Evolutionary conservation across 2,329 filamentous ascomycete genomes (phyloP).

Genomic region (Phyllosticta citriasiana): DNA sequence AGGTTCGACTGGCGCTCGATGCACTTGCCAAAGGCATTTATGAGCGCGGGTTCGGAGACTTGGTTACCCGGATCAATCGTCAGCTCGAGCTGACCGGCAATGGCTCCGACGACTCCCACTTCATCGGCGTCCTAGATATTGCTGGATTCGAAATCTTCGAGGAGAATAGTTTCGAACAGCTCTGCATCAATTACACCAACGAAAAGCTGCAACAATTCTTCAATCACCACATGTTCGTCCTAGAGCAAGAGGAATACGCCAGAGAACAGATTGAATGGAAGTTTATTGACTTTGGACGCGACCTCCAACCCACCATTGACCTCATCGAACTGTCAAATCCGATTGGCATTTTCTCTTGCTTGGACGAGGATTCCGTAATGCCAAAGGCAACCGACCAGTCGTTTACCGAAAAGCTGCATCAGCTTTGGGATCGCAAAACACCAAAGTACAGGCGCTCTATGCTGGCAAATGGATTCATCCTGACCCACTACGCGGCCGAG

Average conservation of each 20-base stretch:
- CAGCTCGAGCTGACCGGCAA: slow-evolving; percentile 81
- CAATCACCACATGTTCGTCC: slow-evolving; percentile 99
- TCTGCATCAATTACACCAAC: slow-evolving; percentile 99
- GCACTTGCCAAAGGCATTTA: slow-evolving; percentile 96
- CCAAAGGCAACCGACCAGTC: slow-evolving; percentile 95
- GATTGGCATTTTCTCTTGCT: slow-evolving; percentile 95
- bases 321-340: slow-evolving; percentile 93
- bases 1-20: slow-evolving; percentile 82
- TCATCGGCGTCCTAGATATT: slow-evolving; percentile 97
- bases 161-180: slow-evolving; percentile 96
- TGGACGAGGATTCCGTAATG: slow-evolving; percentile 98
- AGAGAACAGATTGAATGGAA: slow-evolving; percentile 98
- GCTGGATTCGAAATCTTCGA: slow-evolving; percentile 99
- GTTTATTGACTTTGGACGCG: slow-evolving; percentile 97
- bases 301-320: slow-evolving; percentile 94
- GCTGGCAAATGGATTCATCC: slow-evolving; percentile 81
- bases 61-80: slow-evolving; percentile 83
- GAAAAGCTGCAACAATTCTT: slow-evolving; percentile 99
- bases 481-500: slow-evolving; percentile 95
- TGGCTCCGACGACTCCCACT: slow-evolving; percentile 78
- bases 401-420: slow-evolving; percentile 96
- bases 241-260: slow-evolving; percentile 97
- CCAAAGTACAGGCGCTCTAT: slow-evolving; percentile 84
- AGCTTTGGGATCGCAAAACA: slow-evolving; percentile 92
- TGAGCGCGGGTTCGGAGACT: slow-evolving; percentile 86